These are phyloP conservation scores for Vachellia pachyceras DNA, from an alignment of 306 rosid species.

Conservation along the genomic window DNA sequence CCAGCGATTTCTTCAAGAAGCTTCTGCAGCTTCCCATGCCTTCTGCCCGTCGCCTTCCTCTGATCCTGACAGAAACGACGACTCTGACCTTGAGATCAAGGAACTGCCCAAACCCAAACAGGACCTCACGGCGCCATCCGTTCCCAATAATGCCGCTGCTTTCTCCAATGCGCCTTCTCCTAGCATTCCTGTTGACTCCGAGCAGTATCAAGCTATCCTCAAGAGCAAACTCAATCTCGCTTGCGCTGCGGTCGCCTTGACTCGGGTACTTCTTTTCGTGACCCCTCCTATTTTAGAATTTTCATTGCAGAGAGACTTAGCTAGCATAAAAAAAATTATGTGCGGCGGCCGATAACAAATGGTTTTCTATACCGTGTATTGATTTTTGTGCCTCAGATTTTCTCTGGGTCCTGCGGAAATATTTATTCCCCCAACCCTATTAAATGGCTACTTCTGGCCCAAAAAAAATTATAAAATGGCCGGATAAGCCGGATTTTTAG, in stretches of 20 bases:
- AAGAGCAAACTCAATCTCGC: constrained; percentile 90
- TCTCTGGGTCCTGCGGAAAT: background rate
- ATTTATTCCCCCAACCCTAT: background rate
- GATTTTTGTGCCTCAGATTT: background rate
- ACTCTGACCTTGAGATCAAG: constrained; percentile 45
- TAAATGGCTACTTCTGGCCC: background rate
- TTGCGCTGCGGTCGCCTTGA: constrained; percentile 84
- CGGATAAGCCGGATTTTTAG: background rate
- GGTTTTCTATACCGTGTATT: constrained; percentile 16
- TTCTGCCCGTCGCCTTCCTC: constrained; percentile 53
- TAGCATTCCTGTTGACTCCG: constrained; percentile 57
- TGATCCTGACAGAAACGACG: constrained; percentile 41
- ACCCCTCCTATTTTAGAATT: background rate
- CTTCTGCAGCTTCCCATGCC: constrained; percentile 45
- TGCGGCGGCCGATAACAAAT: background rate
- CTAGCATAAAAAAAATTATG: background rate
- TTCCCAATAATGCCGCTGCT: constrained; percentile 20
- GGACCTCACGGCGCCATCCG: background rate
- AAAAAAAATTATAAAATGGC: background rate
- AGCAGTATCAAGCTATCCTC: constrained; percentile 79
- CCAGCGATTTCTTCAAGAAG: constrained; percentile 74
- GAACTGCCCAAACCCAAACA: constrained; percentile 23
- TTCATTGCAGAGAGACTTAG: background rate
- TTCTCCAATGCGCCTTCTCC: constrained; percentile 32
- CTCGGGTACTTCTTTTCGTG: constrained; percentile 57